A percentile compares a stretch with the other conserved stretches of the same genome.
phyloP scores from a whole-genome alignment of 352 stramenopile species.

The Globisporangium nodosum region DNA sequence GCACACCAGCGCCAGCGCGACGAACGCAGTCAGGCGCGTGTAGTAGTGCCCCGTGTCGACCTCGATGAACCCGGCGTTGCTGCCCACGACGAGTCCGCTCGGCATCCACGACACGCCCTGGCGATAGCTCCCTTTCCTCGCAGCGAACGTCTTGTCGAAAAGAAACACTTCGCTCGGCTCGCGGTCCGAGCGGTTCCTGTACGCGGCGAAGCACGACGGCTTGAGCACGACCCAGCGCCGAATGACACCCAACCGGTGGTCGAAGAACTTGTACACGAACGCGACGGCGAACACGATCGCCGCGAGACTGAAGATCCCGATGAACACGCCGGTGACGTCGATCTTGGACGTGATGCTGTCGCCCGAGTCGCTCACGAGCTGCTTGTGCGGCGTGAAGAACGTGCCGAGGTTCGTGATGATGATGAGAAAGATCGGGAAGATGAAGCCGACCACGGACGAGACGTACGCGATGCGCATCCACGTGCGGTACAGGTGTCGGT shows the following conservation, averaged over 20 bases:
- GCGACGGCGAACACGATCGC: conserved; percentile 59
- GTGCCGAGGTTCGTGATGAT: conserved; percentile 64
- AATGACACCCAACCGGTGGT: conserved; percentile 79
- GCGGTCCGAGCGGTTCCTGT: conserved; percentile 60
- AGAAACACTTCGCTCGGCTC: conserved; percentile 84
- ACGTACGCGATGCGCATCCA: conserved; percentile 85
- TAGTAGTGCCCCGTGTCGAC: conserved; percentile 87
- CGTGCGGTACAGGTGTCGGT: conserved; percentile 80
- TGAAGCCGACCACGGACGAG: conserved; percentile 75
- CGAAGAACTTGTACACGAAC: conserved; percentile 88
- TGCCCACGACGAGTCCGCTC: conserved; percentile 75
- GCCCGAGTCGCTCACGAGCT: conserved; percentile 35
- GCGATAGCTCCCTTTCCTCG: conserved; percentile 69
- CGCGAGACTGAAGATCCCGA: conserved; percentile 42
- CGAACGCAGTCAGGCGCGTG: conserved; percentile 63
- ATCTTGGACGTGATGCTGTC: conserved; percentile 42
- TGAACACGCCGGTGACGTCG: conserved; percentile 44
- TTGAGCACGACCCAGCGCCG: conserved; percentile 86
- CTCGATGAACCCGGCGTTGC: conserved; percentile 77
- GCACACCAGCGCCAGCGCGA: conserved; percentile 54
- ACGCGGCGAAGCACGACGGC: conserved; percentile 80
- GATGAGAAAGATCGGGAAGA: conserved; percentile 69
- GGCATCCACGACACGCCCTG: conserved; percentile 87
- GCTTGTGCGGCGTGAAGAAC: conserved; percentile 62
- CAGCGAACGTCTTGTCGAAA: conserved; percentile 82